Evolutionary conservation across 106 monocot genomes (phyloP), one percentile per base, ranked within the genome.

Genomic region (Iris macrosiphon): DNA sequence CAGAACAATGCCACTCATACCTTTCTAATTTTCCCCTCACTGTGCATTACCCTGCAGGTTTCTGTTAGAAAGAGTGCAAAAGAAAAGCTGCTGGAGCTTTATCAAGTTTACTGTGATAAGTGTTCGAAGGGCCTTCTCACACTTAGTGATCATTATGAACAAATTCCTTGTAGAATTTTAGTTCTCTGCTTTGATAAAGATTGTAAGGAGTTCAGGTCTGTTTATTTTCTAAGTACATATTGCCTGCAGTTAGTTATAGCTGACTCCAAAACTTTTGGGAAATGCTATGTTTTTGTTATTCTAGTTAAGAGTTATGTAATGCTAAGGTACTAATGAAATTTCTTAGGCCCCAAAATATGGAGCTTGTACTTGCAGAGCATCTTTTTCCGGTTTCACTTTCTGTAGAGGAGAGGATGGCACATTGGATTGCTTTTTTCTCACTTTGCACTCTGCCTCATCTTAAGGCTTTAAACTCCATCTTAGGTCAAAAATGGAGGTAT

Each of bases 101-200:
- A 95, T 69, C 69, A 73, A 20, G 60, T 33, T 53, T 95, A 95
- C 45, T 95, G 95, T 78, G 49, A 61, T 21, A 62, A 77, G 41
- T 82, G 79, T 43, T 79, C 76, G n/a, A 61, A 89, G 55, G 85
- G 82, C 6, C 28, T 70, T 45, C 14, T 79, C 46, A 39, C 44
- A 27, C 30, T 73, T 39, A 62, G 51, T 55, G 57, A 68, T 45
- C 55, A 76, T 25, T 89, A 85, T 57, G 95, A 95, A 66, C 79
- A 85, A 68, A 95, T 95, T 68, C 95, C 95, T 15, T 76, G 79
- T 71, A 76, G 63, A 68, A 65, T 89, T n/a, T 58, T 95, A 45
- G 13, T 62, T 44, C 85, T 95, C 18, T 89, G 82, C 62, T 71
- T 95, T 39, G 82, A 95, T 27, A 89, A 89, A 64, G 89, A 82